phyloP scores from a whole-genome alignment of 352 stramenopile genomes.

The Bremia lactucae region DNA sequence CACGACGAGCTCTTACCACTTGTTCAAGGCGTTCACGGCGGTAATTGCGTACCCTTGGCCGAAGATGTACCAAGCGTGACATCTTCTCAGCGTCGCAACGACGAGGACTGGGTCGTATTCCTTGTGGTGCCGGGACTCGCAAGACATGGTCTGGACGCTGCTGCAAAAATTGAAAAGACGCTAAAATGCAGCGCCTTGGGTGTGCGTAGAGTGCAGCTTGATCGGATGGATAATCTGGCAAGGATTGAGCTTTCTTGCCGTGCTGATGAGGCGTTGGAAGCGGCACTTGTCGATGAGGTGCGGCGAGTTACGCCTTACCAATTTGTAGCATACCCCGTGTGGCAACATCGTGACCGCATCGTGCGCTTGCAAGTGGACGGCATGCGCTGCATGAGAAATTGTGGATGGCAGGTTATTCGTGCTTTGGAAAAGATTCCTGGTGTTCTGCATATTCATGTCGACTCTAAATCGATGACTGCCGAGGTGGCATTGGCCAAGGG shows the following conservation, averaged over 20 bases:
- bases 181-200: conserved; percentile 22
- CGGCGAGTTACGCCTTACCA: conserved; percentile 25
- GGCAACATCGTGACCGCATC: conserved; percentile 73
- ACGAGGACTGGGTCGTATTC: conserved; percentile 63
- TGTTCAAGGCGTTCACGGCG: conserved; percentile 12
- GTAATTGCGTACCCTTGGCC: conserved; percentile 43
- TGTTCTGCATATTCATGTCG: conserved; percentile 76
- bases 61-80: conserved; percentile 68
- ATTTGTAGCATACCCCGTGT: conserved; percentile 70
- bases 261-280: conserved; percentile 33
- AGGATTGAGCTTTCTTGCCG: conserved; percentile 44
- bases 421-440: conserved; percentile 73
- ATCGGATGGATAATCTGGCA: conserved; percentile 53
- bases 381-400: conserved; percentile 86
- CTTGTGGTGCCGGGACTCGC: conserved; percentile 48
- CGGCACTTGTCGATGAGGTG: conserved; percentile 48
- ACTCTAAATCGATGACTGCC: conserved; percentile 70
- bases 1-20: conserved; percentile 23
- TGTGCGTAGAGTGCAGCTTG: conserved; percentile 44
- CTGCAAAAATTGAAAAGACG: conserved; percentile 20
- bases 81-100: conserved; percentile 34
- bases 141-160: conserved; percentile 14
- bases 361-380: conserved; percentile 64
- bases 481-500: conserved; percentile 68
- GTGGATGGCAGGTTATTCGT: conserved; percentile 63